phyloP scores from a whole-genome alignment of 176 grass and related monocot species.

The Aegilops sharonensis region DNA sequence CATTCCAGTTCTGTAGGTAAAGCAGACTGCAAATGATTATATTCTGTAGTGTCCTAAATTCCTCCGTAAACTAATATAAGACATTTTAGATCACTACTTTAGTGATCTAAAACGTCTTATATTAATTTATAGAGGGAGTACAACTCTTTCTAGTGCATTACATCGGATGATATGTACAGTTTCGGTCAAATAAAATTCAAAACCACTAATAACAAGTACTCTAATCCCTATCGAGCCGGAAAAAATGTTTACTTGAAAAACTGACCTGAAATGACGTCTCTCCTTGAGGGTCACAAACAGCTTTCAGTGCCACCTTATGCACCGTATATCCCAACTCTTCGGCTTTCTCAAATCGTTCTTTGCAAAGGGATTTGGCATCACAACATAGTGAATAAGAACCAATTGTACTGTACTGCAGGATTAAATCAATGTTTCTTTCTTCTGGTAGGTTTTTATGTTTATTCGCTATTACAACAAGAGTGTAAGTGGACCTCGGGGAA shows the following conservation, averaged over 20 bases:
- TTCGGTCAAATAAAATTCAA: neutral
- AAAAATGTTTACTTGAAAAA: neutral
- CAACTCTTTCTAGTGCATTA: neutral
- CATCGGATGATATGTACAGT: neutral
- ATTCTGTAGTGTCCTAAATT: neutral
- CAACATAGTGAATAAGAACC: no score
- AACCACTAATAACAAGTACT: neutral
- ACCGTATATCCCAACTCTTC: no score
- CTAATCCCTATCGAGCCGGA: neutral
- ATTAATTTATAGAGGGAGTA: no score
- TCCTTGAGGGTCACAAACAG: no score
- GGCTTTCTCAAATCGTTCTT: no score
- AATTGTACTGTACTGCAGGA: neutral
- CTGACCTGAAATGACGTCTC: no score
- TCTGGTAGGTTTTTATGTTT: neutral
- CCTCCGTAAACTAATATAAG: no score
- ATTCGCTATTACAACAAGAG: neutral
- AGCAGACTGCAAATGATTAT: neutral
- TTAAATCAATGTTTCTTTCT: neutral
- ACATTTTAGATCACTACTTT: neutral
- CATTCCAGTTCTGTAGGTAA: neutral
- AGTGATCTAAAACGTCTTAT: neutral
- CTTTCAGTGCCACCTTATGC: no score
- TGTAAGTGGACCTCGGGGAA: neutral
- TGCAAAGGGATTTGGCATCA: no score